Base-by-base conservation (phyloP, 2,329 filamentous ascomycete genomes). In the Blumeria hordei region DNA sequence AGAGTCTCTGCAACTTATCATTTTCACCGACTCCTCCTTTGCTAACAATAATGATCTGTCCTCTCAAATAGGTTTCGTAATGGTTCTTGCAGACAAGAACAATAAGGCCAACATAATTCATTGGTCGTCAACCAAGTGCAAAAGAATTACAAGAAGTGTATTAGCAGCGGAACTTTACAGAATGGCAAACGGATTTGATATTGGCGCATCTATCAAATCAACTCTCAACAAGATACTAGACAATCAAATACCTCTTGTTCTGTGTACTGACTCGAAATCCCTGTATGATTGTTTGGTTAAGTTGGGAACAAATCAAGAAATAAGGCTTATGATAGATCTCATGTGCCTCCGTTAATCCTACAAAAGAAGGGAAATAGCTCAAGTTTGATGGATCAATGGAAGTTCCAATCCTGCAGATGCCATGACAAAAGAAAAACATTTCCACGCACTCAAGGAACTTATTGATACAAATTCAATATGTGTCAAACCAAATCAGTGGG, bases 281-380 rank as follows among this genome's bases (percentile, higher is more conserved):
- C 18, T 47, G 6, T 47, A 18, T 11, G 14, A 47, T 28, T 47
- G 44, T 47, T 18, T 47, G n/a, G 44, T 47, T 16, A 47, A 47
- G 37, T 43, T 57, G 34, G 54, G 54, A 2, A 57, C 50, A 3
- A 57, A 54, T 3, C 14, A 55, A 33, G 56, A 57, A 35, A 55
- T 55, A 16, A 18, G 41, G 9, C 33, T 55, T 1, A 55, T 57
- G 43, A 53, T 57, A 4, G 44, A 57, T 33, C 16, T 57, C 4
- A 55, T 57, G 36, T 14, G 12, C 16, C 33, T 56, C 18, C 18
- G 28, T 9, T 12, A 56, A 32, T 52, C 44, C 8, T 56, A 54
- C 52, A 18, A 56, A 41, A n/a, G 16, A 12, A 12, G 52, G 14
- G 52, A 56, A 44, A 43, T 54, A 32, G 21, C 39, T 2, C 37